Conservation (phyloP, 1,284 basidiomycete genomes). For the Microbotryum intermedium region DNA sequence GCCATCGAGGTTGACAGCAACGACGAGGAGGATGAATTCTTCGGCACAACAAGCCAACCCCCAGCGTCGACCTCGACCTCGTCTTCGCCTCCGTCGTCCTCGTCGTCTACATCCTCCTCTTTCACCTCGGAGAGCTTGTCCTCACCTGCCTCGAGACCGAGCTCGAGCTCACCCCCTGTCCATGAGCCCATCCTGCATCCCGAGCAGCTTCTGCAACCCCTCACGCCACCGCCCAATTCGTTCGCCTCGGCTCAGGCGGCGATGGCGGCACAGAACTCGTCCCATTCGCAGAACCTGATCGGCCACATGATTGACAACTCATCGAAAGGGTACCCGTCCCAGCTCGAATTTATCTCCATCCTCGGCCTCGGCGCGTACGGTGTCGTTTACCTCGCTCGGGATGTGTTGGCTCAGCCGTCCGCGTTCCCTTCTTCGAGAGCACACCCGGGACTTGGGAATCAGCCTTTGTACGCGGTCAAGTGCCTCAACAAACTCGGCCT, state of each 20-base stretch:
- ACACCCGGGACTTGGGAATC: constrained; percentile 23
- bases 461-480: constrained; percentile 64
- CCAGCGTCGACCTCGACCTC: background rate
- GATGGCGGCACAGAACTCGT: constrained; percentile 31
- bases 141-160: background rate
- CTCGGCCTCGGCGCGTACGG: constrained; percentile 93
- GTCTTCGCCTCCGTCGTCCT: background rate
- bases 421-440: constrained; percentile 45
- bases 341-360: constrained; percentile 75
- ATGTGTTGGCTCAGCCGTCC: constrained; percentile 43
- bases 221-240: constrained; percentile 7
- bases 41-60: background rate
- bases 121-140: no score
- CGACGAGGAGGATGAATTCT: background rate
- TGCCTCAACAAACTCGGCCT: constrained; percentile 55
- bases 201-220: background rate
- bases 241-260: constrained; percentile 28
- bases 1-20: background rate
- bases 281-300: constrained; percentile 38
- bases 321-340: constrained; percentile 11
- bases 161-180: background rate
- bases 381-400: constrained; percentile 84
- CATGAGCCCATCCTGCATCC: background rate
- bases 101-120: background rate
- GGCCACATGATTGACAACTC: constrained; percentile 41